Percentiles rank a stretch among this genome's conserved stretches.
These are phyloP conservation scores for Epichloe brachyelytri DNA, from an alignment of 2,329 filamentous ascomycete species.

Conservation along the genomic window DNA sequence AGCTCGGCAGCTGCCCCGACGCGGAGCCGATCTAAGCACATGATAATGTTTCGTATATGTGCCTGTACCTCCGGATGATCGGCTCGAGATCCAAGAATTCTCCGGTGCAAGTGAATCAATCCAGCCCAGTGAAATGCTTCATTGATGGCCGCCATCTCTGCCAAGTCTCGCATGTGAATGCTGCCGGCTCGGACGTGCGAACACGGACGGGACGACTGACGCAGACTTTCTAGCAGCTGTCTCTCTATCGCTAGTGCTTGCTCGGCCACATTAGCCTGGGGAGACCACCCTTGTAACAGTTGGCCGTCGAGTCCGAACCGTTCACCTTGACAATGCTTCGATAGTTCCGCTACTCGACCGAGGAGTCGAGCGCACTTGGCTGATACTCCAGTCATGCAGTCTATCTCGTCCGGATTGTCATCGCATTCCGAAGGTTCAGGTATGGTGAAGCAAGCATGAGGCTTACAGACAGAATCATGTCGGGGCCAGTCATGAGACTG, in stretches of 20 bases:
- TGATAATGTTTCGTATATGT: slow-evolving; percentile 50
- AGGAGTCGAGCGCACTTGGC: slow-evolving; percentile 60
- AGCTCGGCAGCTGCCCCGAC: slow-evolving; percentile 59
- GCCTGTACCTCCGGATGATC: slow-evolving; percentile 47
- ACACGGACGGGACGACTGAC: slow-evolving; percentile 27
- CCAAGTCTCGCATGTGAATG: slow-evolving; percentile 41
- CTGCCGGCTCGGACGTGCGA: slow-evolving; percentile 33
- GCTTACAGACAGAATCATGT: neutral
- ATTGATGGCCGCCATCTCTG: slow-evolving; percentile 59
- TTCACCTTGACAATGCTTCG: slow-evolving; percentile 52
- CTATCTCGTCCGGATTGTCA: slow-evolving; percentile 46
- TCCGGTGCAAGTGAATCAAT: slow-evolving; percentile 60
- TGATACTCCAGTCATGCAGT: slow-evolving; percentile 58
- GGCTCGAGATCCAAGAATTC: slow-evolving; percentile 51
- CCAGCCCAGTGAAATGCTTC: slow-evolving; percentile 71
- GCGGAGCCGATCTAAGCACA: slow-evolving; percentile 47
- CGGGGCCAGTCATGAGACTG: slow-evolving; percentile 47
- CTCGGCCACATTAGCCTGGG: slow-evolving; percentile 27
- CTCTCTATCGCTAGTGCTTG: slow-evolving; percentile 46
- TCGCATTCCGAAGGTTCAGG: neutral
- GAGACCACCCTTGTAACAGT: slow-evolving; percentile 40
- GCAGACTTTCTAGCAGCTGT: slow-evolving; percentile 46
- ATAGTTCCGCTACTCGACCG: slow-evolving; percentile 61
- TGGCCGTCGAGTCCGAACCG: slow-evolving; percentile 39
- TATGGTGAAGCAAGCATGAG: neutral